These are phyloP conservation scores for Globisporangium recalcitrans DNA, from an alignment of 352 stramenopile genomes.

Conservation along the genomic window DNA sequence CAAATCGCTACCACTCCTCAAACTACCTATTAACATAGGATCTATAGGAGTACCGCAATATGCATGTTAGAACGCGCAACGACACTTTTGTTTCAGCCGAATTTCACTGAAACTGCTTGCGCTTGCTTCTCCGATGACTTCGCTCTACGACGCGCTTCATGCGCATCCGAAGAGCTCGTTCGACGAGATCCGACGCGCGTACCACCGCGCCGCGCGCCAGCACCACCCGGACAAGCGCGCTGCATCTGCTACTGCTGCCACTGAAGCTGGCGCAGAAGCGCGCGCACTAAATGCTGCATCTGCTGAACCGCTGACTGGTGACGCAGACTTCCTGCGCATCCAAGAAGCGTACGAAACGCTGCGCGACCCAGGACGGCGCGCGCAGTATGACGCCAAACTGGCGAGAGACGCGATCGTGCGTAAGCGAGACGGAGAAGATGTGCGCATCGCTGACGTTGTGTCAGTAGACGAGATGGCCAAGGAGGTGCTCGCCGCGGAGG, in stretches of 20 bases:
- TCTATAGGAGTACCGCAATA: no score
- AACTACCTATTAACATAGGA: no score
- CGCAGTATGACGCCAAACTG: conserved; percentile 52
- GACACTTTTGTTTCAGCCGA: no score
- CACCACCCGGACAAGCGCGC: conserved; percentile 65
- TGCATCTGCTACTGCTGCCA: no score
- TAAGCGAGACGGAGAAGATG: conserved; percentile 36
- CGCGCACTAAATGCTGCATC: no score
- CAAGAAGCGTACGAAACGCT: conserved; percentile 73
- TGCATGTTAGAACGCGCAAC: no score
- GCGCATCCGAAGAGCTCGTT: conserved; percentile 32
- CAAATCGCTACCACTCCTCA: no score
- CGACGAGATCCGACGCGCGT: conserved; percentile 67
- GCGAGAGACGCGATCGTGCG: conserved; percentile 26
- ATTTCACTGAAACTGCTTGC: no score
- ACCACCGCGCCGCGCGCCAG: conserved; percentile 52
- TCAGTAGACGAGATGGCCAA: conserved; percentile 36
- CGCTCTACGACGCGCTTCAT: conserved; percentile 56
- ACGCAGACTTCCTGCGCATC: conserved; percentile 43
- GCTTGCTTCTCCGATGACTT: no score
- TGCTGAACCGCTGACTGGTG: neutral
- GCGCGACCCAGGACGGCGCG: conserved; percentile 31
- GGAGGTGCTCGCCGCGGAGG: conserved; percentile 22
- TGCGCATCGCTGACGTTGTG: conserved; percentile 72
- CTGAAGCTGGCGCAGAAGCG: neutral